Evolutionary conservation across 176 grass and related monocot species (phyloP).

Genomic region (Cocos nucifera): DNA sequence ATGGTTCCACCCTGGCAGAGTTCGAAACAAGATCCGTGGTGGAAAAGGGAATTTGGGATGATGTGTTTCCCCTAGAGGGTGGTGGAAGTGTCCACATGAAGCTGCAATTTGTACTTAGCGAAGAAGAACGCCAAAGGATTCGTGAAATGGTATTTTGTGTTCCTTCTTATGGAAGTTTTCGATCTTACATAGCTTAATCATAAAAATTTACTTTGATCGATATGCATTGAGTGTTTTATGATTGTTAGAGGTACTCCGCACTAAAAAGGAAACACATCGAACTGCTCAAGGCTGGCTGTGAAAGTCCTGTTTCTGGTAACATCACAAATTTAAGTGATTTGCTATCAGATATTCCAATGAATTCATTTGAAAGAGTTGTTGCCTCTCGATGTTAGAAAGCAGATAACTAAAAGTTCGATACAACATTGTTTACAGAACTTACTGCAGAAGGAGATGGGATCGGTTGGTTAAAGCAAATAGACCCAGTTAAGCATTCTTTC

Average conservation of each 20-base stretch:
- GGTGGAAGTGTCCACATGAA: conserved; percentile 21
- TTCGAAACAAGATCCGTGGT: conserved; percentile 27
- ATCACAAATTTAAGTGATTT: no score
- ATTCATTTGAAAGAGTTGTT: no score
- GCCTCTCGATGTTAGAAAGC: no score
- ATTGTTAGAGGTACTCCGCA: conserved; percentile 30
- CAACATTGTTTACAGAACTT: neutral
- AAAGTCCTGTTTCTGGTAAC: conserved; percentile 8
- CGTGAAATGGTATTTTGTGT: conserved; percentile 23
- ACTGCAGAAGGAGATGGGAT: neutral
- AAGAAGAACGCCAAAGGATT: conserved; percentile 31
- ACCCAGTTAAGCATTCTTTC: conserved; percentile 5
- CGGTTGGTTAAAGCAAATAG: neutral
- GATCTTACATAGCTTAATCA: no score
- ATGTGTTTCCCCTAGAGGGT: conserved; percentile 22
- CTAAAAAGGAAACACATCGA: conserved; percentile 29
- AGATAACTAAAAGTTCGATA: neutral
- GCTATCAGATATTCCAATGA: no score
- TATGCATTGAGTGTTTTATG: neutral
- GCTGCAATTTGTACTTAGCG: conserved; percentile 29
- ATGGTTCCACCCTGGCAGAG: conserved; percentile 9
- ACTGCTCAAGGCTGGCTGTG: conserved; percentile 18
- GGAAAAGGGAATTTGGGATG: conserved; percentile 29
- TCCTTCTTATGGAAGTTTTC: no score
- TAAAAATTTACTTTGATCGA: neutral